These are phyloP conservation scores for Beauveria sp. DNA, from an alignment of 2,329 filamentous ascomycete species.

Conservation along the genomic window DNA sequence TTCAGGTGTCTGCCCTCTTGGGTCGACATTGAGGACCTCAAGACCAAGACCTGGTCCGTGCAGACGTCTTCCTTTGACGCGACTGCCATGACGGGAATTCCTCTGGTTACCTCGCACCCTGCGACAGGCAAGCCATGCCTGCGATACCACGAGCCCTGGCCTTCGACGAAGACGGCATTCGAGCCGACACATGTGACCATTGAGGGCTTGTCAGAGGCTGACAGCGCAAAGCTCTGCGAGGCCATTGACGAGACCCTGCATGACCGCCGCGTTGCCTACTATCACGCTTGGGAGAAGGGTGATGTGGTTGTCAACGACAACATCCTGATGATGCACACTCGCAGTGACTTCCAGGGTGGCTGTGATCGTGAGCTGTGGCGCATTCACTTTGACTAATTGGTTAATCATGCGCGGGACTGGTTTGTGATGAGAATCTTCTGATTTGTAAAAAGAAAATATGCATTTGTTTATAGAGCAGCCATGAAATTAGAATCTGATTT, in stretches of 20 bases:
- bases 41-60: conserved; percentile 39
- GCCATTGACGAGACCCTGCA: conserved; percentile 36
- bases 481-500: background rate
- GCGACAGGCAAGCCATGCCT: conserved; percentile 39
- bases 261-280: conserved; percentile 41
- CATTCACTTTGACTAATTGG: conserved; percentile 38
- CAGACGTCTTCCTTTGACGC: conserved; percentile 39
- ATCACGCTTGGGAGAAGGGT: conserved; percentile 46
- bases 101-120: conserved; percentile 38
- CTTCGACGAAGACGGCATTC: conserved; percentile 41
- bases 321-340: conserved; percentile 39
- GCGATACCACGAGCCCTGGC: conserved; percentile 49
- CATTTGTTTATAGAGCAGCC: background rate
- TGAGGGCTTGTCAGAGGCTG: conserved; percentile 25
- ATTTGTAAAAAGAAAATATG: background rate
- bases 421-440: background rate
- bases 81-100: conserved; percentile 34
- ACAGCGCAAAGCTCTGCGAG: conserved; percentile 29
- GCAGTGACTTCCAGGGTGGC: conserved; percentile 37
- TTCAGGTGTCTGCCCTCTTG: conserved; percentile 37
- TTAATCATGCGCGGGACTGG: background rate
- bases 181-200: conserved; percentile 37
- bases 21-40: conserved; percentile 29
- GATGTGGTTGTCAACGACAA: conserved; percentile 49
- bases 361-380: conserved; percentile 41